phyloP scores from a whole-genome alignment of 192 early-diverging fungal genomes.

The Coemansia sp. region DNA sequence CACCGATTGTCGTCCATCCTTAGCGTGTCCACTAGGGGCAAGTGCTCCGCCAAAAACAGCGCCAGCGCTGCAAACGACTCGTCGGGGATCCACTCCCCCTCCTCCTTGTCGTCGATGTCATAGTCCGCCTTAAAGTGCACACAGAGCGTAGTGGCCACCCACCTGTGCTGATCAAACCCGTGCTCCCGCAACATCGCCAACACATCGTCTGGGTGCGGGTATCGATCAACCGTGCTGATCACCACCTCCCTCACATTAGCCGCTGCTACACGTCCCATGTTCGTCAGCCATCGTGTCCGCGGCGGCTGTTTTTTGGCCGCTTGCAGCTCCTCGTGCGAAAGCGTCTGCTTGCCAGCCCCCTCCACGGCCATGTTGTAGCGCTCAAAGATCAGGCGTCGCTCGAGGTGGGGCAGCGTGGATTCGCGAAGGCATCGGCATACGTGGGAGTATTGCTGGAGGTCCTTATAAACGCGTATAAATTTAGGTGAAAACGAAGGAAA shows the following conservation, averaged over 20 bases:
- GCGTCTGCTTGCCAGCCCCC: conserved; percentile 8
- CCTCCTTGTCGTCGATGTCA: conserved; percentile 21
- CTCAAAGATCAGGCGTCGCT: conserved; percentile 31
- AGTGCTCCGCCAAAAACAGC: conserved; percentile 3
- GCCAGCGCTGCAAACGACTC: conserved; percentile 23
- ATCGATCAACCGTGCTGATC: conserved; percentile 23
- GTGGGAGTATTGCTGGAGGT: conserved; percentile 11
- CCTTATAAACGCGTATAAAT: conserved; percentile 17
- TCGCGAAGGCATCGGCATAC: conserved; percentile 22
- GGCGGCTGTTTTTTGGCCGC: conserved; percentile 21
- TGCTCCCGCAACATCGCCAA: conserved; percentile 16
- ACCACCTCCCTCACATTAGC: conserved; percentile 12
- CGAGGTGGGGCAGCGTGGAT: conserved; percentile 12
- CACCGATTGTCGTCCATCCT: conserved; percentile 33
- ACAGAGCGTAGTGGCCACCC: conserved; percentile 7
- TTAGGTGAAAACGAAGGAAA: conserved; percentile 15
- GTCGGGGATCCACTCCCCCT: conserved; percentile 32
- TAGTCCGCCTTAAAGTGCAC: conserved; percentile 28
- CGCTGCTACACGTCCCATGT: neutral
- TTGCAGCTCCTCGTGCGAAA: conserved; percentile 18
- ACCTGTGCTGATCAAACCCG: conserved; percentile 15
- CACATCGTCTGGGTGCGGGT: conserved; percentile 27
- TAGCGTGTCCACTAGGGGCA: conserved; percentile 20
- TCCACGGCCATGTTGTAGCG: conserved; percentile 26
- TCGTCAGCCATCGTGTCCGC: conserved; percentile 20